Evolutionary conservation across 1,284 basidiomycete species (phyloP).

Genomic region (Fomitopsis pinicola): DNA sequence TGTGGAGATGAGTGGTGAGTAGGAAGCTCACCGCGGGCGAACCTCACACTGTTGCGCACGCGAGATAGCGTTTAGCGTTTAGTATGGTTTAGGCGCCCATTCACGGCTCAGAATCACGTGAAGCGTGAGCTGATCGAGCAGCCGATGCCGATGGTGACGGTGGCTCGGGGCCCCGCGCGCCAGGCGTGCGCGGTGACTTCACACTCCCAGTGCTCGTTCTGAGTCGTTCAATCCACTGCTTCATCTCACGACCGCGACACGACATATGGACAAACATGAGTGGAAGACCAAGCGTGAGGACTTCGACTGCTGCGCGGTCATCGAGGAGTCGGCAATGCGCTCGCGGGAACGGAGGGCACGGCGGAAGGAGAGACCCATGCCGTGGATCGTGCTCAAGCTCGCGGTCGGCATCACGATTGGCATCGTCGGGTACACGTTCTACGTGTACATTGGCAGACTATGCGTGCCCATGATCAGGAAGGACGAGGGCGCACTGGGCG

Average conservation of each 20-base stretch:
- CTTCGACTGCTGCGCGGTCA: conserved; percentile 24
- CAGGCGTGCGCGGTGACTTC: neutral
- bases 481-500: conserved; percentile 36
- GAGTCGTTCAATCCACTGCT: too few species aligned
- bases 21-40: neutral
- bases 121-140: neutral
- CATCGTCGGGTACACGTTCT: conserved; percentile 57
- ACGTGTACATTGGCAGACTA: conserved; percentile 68
- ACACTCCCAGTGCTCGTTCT: neutral
- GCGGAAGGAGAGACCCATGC: conserved; percentile 41
- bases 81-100: neutral
- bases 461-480: conserved; percentile 59
- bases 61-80: neutral
- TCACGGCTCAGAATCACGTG: neutral
- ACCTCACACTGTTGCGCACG: neutral
- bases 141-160: neutral
- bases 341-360: conserved; percentile 35
- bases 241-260: neutral
- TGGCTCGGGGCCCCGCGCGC: neutral
- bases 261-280: conserved; percentile 12
- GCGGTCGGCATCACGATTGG: conserved; percentile 47
- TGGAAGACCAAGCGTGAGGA: conserved; percentile 5
- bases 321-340: conserved; percentile 37
- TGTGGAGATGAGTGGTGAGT: neutral
- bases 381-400: conserved; percentile 61